Conservation (phyloP, 2,329 filamentous ascomycete species). For the Claviceps purpurea region DNA sequence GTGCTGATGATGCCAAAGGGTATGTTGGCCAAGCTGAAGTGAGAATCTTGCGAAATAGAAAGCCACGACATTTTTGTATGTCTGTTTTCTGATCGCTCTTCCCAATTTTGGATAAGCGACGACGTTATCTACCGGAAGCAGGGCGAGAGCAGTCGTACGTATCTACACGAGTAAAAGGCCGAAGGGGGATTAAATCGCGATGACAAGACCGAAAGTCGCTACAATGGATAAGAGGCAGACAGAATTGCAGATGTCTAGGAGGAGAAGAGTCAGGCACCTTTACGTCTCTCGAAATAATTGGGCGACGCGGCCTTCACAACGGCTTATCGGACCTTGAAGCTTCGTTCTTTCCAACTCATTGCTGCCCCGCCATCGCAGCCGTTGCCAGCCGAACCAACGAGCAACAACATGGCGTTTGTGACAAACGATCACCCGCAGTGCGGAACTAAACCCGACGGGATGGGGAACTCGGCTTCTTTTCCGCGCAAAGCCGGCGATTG, state of each 20-base stretch:
- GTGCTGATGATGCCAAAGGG: slow-evolving; percentile 74
- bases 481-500: no score
- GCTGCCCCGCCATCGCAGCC: background rate
- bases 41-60: slow-evolving; percentile 11
- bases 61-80: slow-evolving; percentile 13
- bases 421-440: background rate
- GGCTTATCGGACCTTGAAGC: background rate
- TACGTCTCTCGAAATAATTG: background rate
- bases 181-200: background rate
- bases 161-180: background rate
- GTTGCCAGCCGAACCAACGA: background rate
- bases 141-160: background rate
- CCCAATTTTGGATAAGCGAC: background rate
- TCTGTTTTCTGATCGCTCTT: background rate
- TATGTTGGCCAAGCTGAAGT: slow-evolving; percentile 66
- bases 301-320: no score
- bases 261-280: background rate
- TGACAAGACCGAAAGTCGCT: background rate
- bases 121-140: background rate
- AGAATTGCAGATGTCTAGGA: background rate
- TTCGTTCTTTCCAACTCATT: background rate
- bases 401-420: background rate
- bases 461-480: no score
- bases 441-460: background rate
- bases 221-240: background rate